Percentiles rank a stretch among this genome's conserved stretches.
Evolutionary conservation across 208 protist species (phyloP).

Genomic region (Trypanosoma scelopori): DNA sequence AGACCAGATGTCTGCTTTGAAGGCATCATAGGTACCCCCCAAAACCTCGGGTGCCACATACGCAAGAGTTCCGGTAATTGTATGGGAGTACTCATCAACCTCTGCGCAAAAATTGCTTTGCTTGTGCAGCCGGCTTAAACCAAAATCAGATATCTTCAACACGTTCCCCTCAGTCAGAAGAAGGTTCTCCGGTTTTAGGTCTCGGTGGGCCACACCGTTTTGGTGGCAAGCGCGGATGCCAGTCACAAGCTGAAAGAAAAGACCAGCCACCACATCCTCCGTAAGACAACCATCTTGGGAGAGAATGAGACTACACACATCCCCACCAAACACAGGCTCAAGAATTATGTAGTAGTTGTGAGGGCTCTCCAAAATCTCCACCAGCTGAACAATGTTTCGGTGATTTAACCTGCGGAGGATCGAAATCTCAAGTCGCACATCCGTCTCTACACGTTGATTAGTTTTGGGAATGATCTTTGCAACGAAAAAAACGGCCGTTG

Average conservation of each 20-base stretch:
- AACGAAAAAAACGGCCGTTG: constrained; percentile 63
- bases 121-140: constrained; percentile 78
- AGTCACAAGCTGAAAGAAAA: constrained; percentile 75
- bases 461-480: constrained; percentile 85
- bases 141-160: constrained; percentile 90
- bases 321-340: constrained; percentile 80
- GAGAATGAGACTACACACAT: constrained; percentile 79
- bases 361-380: constrained; percentile 78
- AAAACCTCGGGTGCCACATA: constrained; percentile 87
- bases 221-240: constrained; percentile 73
- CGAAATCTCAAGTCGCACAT: constrained; percentile 81
- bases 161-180: constrained; percentile 70
- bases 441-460: constrained; percentile 61
- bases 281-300: constrained; percentile 45
- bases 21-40: constrained; percentile 73
- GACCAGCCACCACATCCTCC: constrained; percentile 61
- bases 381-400: constrained; percentile 80
- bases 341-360: constrained; percentile 92
- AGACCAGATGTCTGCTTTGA: constrained; percentile 87
- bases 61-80: constrained; percentile 74
- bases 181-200: constrained; percentile 95
- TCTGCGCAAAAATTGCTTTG: constrained; percentile 63
- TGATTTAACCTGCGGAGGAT: constrained; percentile 78
- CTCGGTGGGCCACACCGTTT: constrained; percentile 90
- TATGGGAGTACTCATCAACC: constrained; percentile 70